Conservation (phyloP, 371 early-diverging fungal species). For the Mucor mucedo region DNA sequence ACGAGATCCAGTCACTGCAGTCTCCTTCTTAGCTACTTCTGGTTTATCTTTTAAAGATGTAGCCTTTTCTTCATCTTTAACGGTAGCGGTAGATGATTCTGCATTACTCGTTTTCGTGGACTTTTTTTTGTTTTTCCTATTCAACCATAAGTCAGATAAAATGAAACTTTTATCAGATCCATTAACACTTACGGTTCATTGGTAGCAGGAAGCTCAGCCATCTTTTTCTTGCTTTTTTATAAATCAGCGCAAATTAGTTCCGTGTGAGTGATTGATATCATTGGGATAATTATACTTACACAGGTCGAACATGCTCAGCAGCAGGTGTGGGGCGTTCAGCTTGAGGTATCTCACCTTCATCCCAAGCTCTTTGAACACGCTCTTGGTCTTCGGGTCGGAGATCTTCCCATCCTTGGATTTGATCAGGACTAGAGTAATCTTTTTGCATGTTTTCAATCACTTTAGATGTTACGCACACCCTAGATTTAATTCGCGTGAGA, state of each 20-base stretch:
- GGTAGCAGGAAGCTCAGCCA: neutral
- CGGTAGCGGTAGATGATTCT: too few species aligned
- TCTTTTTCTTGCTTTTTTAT: neutral
- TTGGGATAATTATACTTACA: neutral
- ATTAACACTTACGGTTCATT: neutral
- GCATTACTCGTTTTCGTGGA: neutral
- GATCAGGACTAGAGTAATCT: constrained; percentile 9
- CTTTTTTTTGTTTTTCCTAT: too few species aligned
- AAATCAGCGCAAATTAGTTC: neutral
- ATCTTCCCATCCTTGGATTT: constrained; percentile 20
- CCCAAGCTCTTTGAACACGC: constrained; percentile 23
- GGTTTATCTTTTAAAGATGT: neutral
- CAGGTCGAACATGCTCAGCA: neutral
- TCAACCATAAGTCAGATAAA: too few species aligned
- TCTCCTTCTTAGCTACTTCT: neutral
- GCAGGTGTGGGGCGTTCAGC: neutral
- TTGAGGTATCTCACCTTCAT: constrained; percentile 24
- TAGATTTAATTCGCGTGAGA: neutral
- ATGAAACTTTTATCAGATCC: too few species aligned
- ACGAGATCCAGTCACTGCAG: neutral
- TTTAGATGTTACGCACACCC: constrained; percentile 30
- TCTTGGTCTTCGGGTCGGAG: constrained; percentile 29
- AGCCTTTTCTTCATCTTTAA: too few species aligned
- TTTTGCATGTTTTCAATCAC: constrained; percentile 29
- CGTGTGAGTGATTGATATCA: neutral